Evolutionary conservation across 2,329 filamentous ascomycete genomes (phyloP).

Genomic region (Beauveria sp.): DNA sequence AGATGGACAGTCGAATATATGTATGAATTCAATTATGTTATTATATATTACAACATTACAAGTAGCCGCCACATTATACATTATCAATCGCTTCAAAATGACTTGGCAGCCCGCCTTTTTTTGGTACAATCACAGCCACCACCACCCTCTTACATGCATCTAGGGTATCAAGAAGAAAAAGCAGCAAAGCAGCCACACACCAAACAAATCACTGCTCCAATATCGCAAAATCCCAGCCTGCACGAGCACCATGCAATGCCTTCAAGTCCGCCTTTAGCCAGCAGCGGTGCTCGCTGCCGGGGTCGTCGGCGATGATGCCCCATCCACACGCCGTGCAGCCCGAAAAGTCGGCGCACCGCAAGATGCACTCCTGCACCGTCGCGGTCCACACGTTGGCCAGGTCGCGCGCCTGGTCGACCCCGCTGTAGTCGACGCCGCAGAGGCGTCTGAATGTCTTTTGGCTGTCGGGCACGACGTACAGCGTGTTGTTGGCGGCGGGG

Average conservation of each 20-base stretch:
- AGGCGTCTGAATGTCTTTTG: constrained; percentile 34
- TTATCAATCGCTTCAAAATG: too few relatives aligned
- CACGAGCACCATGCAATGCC: constrained; percentile 22
- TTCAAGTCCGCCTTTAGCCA: constrained; percentile 35
- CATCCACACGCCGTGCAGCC: constrained; percentile 37
- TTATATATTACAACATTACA: too few relatives aligned
- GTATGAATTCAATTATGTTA: too few relatives aligned
- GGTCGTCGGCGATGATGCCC: constrained; percentile 35
- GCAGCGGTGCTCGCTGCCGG: constrained; percentile 32
- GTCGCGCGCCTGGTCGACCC: constrained; percentile 26
- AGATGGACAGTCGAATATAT: too few relatives aligned
- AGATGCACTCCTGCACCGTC: constrained; percentile 37
- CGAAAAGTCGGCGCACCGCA: constrained; percentile 32
- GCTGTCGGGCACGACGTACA: constrained; percentile 33
- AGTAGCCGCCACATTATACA: too few relatives aligned
- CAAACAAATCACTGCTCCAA: constrained; percentile 16
- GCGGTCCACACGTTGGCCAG: constrained; percentile 28
- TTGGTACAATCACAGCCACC: too few relatives aligned
- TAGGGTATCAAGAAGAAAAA: background rate
- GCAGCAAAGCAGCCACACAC: background rate
- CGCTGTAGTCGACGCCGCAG: constrained; percentile 39
- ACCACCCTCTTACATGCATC: too few relatives aligned
- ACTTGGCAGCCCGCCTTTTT: too few relatives aligned
- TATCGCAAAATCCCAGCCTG: constrained; percentile 37
- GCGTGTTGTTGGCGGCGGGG: constrained; percentile 35